These are phyloP conservation scores for Irineochytrium annulatum DNA, from an alignment of 192 early-diverging fungal genomes.

Conservation along the genomic window DNA sequence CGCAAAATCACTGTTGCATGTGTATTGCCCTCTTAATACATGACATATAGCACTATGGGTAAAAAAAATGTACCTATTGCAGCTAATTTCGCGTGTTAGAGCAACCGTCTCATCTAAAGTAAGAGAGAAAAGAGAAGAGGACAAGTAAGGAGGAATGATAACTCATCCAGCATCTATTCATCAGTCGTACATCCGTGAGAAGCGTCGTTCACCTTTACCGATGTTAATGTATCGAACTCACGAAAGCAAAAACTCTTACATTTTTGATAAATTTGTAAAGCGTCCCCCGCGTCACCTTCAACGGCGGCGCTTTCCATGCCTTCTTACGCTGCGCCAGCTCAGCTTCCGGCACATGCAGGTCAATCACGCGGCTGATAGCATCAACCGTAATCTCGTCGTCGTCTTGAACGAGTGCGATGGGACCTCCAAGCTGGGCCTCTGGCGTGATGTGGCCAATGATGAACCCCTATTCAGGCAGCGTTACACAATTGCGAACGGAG, in stretches of 20 bases:
- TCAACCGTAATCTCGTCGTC: constrained; percentile 91
- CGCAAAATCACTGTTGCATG: neutral
- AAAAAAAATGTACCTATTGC: neutral
- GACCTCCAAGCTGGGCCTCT: constrained; percentile 95
- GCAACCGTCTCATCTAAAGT: neutral
- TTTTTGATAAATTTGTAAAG: constrained; percentile 87
- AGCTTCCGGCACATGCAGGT: constrained; percentile 70
- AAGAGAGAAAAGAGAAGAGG: no score
- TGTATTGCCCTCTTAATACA: neutral
- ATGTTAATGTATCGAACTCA: neutral
- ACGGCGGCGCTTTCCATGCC: constrained; percentile 78
- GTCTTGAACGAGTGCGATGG: constrained; percentile 85
- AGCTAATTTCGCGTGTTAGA: neutral
- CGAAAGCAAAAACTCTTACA: constrained; percentile 23
- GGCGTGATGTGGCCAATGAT: constrained; percentile 99
- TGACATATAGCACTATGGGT: neutral
- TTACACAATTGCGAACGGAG: neutral
- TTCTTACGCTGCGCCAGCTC: constrained; percentile 69
- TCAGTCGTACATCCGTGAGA: constrained; percentile 48
- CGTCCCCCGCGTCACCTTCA: constrained; percentile 82
- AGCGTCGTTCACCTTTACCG: constrained; percentile 33
- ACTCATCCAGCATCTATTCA: constrained; percentile 8
- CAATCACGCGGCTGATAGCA: constrained; percentile 70
- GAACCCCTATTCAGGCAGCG: constrained; percentile 65
- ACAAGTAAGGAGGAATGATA: no score